Base-by-base conservation (phyloP, 2,329 filamentous ascomycete genomes). In the Colletotrichum euphorbiae region DNA sequence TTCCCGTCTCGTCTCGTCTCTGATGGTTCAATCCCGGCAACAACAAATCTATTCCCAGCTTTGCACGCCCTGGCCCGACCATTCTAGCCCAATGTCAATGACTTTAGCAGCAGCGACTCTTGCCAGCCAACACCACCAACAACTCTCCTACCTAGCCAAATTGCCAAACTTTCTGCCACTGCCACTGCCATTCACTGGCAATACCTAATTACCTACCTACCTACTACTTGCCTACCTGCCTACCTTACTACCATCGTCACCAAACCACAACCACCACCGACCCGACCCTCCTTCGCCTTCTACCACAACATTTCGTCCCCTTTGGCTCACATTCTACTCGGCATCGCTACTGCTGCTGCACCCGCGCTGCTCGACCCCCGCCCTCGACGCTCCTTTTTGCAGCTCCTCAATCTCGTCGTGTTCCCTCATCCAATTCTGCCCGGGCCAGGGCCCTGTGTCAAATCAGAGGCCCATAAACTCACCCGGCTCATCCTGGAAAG, bases 391-490 rank as follows among this genome's bases (percentile, higher is more conserved):
- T 67, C 67, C 57, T 69, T 67, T 28, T 69, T 21, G 56, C 67
- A 42, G 51, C 62, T 11, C 31, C 7, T 45, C n/a, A 43, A 40
- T 43, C 13, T 48, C 33, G 24, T 17, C 21, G 58, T 40, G n/a
- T 21, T 61, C 6, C 28, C 31, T 46, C 33, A 11, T 33, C 38
- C 3, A 7, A 48, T 9, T 11, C 42, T 38, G 57, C 45, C 51
- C 62, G 19, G 56, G 67, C 57, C 62, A 67, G 56, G 67, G 66
- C 62, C 51, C 50, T 67, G 56, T 57, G 62, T 54, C 56, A 51
- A 58, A 56, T 52, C 51, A 56, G 36, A 69, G 67, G 62, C 62
- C 67, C 56, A 67, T 67, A 69, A 69, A 62, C 56, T 69, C 67
- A 67, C 67, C 63, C 43, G 45, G 57, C 62, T 56, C 56, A 67